A percentile compares a stretch with the other conserved stretches of the same genome.
These are phyloP conservation scores for Kurtzmaniella cleridarum DNA, from an alignment of 805 yeast genomes.

Conservation along the genomic window DNA sequence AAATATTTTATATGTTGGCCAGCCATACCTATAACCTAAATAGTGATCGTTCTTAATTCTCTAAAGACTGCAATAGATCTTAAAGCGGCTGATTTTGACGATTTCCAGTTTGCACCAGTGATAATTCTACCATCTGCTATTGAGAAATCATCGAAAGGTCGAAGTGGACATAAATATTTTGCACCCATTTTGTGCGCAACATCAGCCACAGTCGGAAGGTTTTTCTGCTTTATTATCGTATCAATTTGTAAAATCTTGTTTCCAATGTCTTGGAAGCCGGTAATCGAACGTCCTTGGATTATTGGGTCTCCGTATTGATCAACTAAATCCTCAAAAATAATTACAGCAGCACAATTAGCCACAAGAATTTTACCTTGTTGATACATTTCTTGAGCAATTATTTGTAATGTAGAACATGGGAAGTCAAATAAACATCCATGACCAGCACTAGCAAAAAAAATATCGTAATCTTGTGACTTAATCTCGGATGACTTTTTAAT, in stretches of 20 bases:
- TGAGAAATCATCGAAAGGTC: slow-evolving; percentile 47
- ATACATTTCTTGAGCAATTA: slow-evolving; percentile 42
- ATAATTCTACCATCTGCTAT: slow-evolving; percentile 54
- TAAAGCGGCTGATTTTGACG: slow-evolving; percentile 46
- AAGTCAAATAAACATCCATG: slow-evolving; percentile 59
- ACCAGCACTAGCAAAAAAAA: slow-evolving; percentile 62
- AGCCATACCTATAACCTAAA: no score
- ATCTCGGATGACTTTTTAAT: slow-evolving; percentile 46
- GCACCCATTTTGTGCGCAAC: slow-evolving; percentile 39
- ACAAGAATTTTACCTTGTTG: slow-evolving; percentile 49
- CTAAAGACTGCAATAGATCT: slow-evolving; percentile 18
- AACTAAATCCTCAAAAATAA: slow-evolving; percentile 44
- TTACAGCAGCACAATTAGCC: slow-evolving; percentile 71
- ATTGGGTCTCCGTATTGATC: slow-evolving; percentile 41
- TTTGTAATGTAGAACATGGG: slow-evolving; percentile 46
- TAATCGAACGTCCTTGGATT: slow-evolving; percentile 47
- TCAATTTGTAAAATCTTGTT: slow-evolving; percentile 30
- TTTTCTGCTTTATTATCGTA: slow-evolving; percentile 14
- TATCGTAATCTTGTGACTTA: slow-evolving; percentile 43
- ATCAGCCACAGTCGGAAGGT: slow-evolving; percentile 32
- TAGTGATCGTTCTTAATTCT: slow-evolving; percentile 2
- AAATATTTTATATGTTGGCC: no score
- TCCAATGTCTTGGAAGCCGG: slow-evolving; percentile 59
- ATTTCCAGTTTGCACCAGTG: slow-evolving; percentile 64
- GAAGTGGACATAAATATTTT: slow-evolving; percentile 39